These are phyloP conservation scores for Cercospora citrullina DNA, from an alignment of 2,329 filamentous ascomycete species.

Conservation along the genomic window DNA sequence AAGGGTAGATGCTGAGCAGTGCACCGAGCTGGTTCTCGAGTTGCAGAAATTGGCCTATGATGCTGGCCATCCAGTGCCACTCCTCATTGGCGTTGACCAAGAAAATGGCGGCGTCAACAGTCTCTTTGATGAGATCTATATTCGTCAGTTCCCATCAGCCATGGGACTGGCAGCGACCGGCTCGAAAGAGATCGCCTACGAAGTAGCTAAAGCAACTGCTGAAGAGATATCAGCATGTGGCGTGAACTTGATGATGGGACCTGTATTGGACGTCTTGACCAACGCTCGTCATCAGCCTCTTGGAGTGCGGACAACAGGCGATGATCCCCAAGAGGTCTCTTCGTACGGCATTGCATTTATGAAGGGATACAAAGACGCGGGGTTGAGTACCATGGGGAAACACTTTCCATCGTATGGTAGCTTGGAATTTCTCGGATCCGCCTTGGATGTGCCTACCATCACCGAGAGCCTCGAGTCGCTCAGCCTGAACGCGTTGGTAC, in stretches of 20 bases:
- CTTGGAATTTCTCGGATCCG: conserved; percentile 87
- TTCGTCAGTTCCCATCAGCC: conserved; percentile 93
- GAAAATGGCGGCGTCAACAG: conserved; percentile 98
- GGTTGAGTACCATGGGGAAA: conserved; percentile 86
- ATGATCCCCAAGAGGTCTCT: conserved; percentile 93
- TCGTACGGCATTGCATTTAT: conserved; percentile 88
- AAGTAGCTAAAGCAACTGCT: conserved; percentile 88
- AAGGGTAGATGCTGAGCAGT: conserved; percentile 78
- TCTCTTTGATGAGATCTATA: conserved; percentile 91
- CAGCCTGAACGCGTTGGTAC: conserved; percentile 85
- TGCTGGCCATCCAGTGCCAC: conserved; percentile 82
- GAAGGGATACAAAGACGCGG: conserved; percentile 89
- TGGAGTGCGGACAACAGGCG: conserved; percentile 83
- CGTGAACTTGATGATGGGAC: conserved; percentile 93
- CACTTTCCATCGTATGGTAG: conserved; percentile 97
- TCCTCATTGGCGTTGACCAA: conserved; percentile 90
- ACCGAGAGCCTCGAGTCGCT: conserved; percentile 92
- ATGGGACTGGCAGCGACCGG: conserved; percentile 97
- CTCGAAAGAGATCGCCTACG: conserved; percentile 79
- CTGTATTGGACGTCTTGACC: conserved; percentile 88
- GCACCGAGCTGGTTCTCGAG: conserved; percentile 82
- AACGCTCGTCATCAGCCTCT: conserved; percentile 89
- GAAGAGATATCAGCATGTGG: conserved; percentile 90
- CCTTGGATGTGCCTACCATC: conserved; percentile 89
- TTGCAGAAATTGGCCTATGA: conserved; percentile 89